A percentile compares a stretch with the other conserved stretches of the same genome.
Evolutionary conservation across 1,284 basidiomycete genomes (phyloP).

Genomic region (Ustilago nuda): DNA sequence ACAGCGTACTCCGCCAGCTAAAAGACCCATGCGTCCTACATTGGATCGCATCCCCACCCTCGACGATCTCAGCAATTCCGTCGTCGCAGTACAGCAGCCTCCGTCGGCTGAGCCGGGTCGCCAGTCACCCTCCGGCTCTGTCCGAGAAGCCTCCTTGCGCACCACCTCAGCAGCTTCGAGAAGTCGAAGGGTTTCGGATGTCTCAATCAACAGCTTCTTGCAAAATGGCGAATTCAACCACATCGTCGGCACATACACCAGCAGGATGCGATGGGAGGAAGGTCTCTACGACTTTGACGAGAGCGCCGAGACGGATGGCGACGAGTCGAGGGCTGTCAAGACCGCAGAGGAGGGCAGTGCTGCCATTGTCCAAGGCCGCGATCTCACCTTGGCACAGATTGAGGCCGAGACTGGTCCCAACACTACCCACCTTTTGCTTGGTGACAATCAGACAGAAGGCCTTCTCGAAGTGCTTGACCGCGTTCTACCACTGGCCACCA

Average conservation of each 20-base stretch:
- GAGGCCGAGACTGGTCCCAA: slow-evolving; percentile 45
- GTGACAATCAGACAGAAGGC: slow-evolving; percentile 27
- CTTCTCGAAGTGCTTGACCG: slow-evolving; percentile 42
- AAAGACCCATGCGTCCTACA: slow-evolving; percentile 12
- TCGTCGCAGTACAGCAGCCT: slow-evolving; percentile 16
- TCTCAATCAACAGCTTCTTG: slow-evolving; percentile 45
- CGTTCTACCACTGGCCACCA: slow-evolving; percentile 34
- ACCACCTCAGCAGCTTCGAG: slow-evolving; percentile 27
- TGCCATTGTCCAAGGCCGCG: slow-evolving; percentile 37
- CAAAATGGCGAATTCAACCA: slow-evolving; percentile 46
- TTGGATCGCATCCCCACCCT: slow-evolving; percentile 24
- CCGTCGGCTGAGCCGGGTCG: slow-evolving; percentile 11
- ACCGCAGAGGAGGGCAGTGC: slow-evolving; percentile 55
- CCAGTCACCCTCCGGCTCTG: slow-evolving; percentile 1
- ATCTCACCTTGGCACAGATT: slow-evolving; percentile 41
- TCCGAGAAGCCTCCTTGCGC: slow-evolving; percentile 21
- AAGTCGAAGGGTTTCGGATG: slow-evolving; percentile 31
- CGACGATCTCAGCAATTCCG: slow-evolving; percentile 23
- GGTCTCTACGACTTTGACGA: slow-evolving; percentile 53
- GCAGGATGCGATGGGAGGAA: slow-evolving; percentile 45
- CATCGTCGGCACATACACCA: slow-evolving; percentile 39
- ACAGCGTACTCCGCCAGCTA: slow-evolving; percentile 14
- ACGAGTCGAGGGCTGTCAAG: slow-evolving; percentile 44
- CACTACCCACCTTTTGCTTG: slow-evolving; percentile 48
- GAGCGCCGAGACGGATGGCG: slow-evolving; percentile 34